Evolutionary conservation across 2,329 filamentous ascomycete species (phyloP).

Genomic region (Trichoderma oligosporum): DNA sequence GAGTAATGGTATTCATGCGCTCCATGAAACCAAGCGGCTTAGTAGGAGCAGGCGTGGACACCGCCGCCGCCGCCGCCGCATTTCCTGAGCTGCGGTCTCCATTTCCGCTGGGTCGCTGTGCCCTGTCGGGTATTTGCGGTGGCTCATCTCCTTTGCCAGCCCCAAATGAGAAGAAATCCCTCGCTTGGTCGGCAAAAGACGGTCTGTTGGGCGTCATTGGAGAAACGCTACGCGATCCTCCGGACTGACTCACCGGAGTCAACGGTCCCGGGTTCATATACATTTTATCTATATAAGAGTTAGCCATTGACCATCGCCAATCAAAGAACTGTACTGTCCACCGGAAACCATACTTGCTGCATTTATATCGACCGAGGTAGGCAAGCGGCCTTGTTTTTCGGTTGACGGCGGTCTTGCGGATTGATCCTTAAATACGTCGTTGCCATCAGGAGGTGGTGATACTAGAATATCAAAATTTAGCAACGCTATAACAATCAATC

Average conservation of each 20-base stretch:
- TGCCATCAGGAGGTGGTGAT: conserved; percentile 37
- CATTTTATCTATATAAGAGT: conserved; percentile 46
- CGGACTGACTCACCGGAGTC: conserved; percentile 60
- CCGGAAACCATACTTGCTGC: conserved; percentile 47
- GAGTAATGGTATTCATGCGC: conserved; percentile 62
- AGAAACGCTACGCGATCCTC: conserved; percentile 59
- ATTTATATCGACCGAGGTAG: conserved; percentile 49
- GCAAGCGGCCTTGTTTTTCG: conserved; percentile 40
- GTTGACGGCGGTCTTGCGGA: conserved; percentile 29
- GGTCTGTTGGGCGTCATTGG: conserved; percentile 53
- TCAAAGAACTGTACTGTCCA: no score
- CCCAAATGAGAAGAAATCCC: conserved; percentile 44
- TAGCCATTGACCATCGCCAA: conserved; percentile 15
- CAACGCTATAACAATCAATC: neutral
- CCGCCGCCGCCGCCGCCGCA: neutral
- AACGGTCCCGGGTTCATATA: conserved; percentile 55
- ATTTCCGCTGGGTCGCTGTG: conserved; percentile 46
- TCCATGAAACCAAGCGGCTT: conserved; percentile 43
- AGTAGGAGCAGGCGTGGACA: neutral
- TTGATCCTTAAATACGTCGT: conserved; percentile 28
- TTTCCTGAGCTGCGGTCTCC: conserved; percentile 40
- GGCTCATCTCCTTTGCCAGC: conserved; percentile 34
- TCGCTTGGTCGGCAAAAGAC: conserved; percentile 40
- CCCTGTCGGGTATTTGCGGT: conserved; percentile 38
- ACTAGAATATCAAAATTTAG: conserved; percentile 28